Evolutionary conservation across 179 eudicot genomes (phyloP), one percentile per base, ranked within the genome.

Genomic region (Beta lomatogona): DNA sequence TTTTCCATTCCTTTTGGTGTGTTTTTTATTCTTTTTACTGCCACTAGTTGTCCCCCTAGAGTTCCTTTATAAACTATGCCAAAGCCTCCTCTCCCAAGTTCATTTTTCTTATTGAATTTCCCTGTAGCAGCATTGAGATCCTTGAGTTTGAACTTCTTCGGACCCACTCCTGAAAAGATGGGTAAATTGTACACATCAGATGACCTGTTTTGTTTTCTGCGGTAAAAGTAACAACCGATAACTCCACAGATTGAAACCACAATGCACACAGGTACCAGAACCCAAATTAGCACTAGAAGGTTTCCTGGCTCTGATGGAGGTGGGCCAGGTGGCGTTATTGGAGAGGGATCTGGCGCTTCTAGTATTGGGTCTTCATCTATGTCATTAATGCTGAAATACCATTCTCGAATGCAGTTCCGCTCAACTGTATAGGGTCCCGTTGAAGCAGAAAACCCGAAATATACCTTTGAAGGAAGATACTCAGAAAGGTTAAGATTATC

Each of bases 61-160:
- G 52, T 71, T 65, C 92, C 92, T 77, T 87, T 87, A 79, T 83
- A 91, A 18, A 91, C 94, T 25, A 87, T 52, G 31, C 93, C 92
- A 69, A 81, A 89, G 9, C 87, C 91, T 19, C 94, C 92, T 81
- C 87, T 80, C 9, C 92, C 91, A 3, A 91, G 85, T 77, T 87
- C 89, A 15, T 88, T 81, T 22, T 77, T 80, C 54, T 78, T n/a
- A 25, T 66, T 83, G 86, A 87, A 85, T 18, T 85, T 85, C 19
- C 73, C 63, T 0, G 89, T 87, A 5, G 86, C 89, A 8, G 58
- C 60, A 75, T 80, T 87, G 31, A 87, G 84, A 73, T 85, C 88
- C 81, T 81, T 85, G 76, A 85, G 81, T 67, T 64, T 77, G 63
- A 85, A 80, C 45, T 83, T 81, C 77, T 82, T 85, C 0, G 84